Evolutionary conservation across 805 yeast species (phyloP).

Genomic region (Sugiyamaella mastotermitis): DNA sequence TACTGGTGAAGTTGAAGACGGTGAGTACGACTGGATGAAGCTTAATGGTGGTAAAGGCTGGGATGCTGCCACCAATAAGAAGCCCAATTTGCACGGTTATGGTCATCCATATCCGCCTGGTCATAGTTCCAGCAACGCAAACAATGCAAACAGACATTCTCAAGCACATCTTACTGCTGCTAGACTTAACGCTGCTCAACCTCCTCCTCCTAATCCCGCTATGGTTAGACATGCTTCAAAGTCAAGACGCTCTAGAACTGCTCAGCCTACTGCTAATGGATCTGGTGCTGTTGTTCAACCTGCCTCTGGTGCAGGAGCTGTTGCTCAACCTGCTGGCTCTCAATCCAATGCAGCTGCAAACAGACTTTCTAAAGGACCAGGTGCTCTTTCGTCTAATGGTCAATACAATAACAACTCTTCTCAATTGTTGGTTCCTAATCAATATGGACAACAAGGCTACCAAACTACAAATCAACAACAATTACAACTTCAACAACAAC

Average conservation of each 20-base stretch:
- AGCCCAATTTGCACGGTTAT: conserved; percentile 91
- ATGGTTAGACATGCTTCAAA: conserved; percentile 30
- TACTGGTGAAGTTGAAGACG: conserved; percentile 68
- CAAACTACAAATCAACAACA: conserved; percentile 11
- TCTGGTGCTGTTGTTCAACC: conserved; percentile 16
- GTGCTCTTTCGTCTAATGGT: conserved; percentile 6
- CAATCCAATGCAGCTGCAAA: background rate
- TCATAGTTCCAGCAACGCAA: conserved; percentile 7
- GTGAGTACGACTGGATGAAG: conserved; percentile 97
- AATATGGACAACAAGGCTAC: conserved; percentile 16
- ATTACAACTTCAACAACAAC: conserved; percentile 14
- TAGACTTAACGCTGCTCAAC: conserved; percentile 38
- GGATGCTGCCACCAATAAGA: conserved; percentile 84
- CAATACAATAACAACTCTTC: conserved; percentile 19
- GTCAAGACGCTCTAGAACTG: conserved; percentile 25
- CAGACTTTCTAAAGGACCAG: conserved; percentile 4
- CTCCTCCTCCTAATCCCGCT: conserved; percentile 31
- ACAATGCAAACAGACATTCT: conserved; percentile 16
- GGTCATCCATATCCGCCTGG: conserved; percentile 87
- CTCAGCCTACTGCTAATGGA: too few relatives aligned
- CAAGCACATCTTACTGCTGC: conserved; percentile 29
- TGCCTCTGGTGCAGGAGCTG: conserved; percentile 12
- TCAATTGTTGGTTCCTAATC: conserved; percentile 15
- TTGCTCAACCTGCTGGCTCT: conserved; percentile 1
- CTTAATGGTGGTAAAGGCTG: conserved; percentile 93